These are phyloP conservation scores for Saposhnikovia divaricata DNA, from an alignment of 129 eudicot species.

Conservation along the genomic window DNA sequence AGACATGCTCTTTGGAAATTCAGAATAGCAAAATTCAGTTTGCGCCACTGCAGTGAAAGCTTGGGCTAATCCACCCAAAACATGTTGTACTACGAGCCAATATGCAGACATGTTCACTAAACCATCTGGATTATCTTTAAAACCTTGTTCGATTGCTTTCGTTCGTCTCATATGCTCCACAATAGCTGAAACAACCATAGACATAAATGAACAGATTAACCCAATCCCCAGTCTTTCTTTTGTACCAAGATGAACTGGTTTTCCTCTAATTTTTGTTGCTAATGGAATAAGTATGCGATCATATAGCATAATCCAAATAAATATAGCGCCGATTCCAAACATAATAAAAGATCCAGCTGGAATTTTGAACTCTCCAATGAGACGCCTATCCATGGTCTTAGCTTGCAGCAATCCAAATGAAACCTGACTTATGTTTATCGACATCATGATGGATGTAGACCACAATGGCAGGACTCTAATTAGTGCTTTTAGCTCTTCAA, in stretches of 20 bases:
- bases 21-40: slow-evolving; percentile 68
- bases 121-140: slow-evolving; percentile 32
- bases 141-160: slow-evolving; percentile 51
- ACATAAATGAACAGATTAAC: slow-evolving; percentile 32
- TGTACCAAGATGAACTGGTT: slow-evolving; percentile 38
- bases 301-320: slow-evolving; percentile 60
- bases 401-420: slow-evolving; percentile 59
- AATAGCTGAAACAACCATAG: slow-evolving; percentile 45
- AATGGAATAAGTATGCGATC: slow-evolving; percentile 64
- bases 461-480: slow-evolving; percentile 70
- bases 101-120: slow-evolving; percentile 63
- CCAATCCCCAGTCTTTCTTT: slow-evolving; percentile 77
- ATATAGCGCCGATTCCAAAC: slow-evolving; percentile 37
- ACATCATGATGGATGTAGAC: slow-evolving; percentile 64
- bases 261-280: slow-evolving; percentile 44
- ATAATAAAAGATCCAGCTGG: slow-evolving; percentile 67
- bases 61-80: slow-evolving; percentile 51
- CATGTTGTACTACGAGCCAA: slow-evolving; percentile 64
- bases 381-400: slow-evolving; percentile 62
- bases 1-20: slow-evolving; percentile 82
- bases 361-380: slow-evolving; percentile 47
- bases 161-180: slow-evolving; percentile 47
- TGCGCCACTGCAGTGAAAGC: slow-evolving; percentile 64
- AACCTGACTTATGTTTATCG: slow-evolving; percentile 40
- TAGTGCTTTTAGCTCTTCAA: slow-evolving; percentile 74